These are phyloP conservation scores for Neofusicoccum ribis DNA, from an alignment of 2,329 filamentous ascomycete species.

Conservation along the genomic window DNA sequence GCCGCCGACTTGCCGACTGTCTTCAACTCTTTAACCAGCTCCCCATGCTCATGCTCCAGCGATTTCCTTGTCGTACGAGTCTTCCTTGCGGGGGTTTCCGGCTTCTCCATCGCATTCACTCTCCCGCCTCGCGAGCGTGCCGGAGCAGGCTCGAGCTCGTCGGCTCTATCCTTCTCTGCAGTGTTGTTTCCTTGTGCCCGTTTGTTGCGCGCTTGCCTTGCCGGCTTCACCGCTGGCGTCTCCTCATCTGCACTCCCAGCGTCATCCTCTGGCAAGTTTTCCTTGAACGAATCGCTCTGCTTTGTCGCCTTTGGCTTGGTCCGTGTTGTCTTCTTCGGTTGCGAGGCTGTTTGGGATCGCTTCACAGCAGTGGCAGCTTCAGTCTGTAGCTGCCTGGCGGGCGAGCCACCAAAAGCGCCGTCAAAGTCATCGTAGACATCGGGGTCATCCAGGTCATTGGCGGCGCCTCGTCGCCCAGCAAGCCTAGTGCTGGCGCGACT, in stretches of 20 bases:
- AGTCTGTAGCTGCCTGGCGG: conserved; percentile 21
- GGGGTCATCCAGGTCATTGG: conserved; percentile 24
- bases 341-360: neutral
- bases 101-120: neutral
- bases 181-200: neutral
- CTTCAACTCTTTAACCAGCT: conserved; percentile 1
- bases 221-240: neutral
- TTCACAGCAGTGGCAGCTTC: conserved; percentile 21
- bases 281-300: conserved; percentile 20
- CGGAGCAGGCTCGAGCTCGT: conserved; percentile 13
- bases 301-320: conserved; percentile 3
- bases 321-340: neutral
- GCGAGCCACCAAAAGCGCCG: conserved; percentile 33
- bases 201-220: neutral
- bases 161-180: conserved; percentile 2
- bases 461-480: neutral
- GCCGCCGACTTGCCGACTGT: conserved; percentile 16
- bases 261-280: conserved; percentile 1
- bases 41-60: neutral
- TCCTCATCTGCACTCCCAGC: neutral
- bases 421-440: conserved; percentile 48
- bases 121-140: neutral
- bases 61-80: neutral
- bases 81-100: neutral
- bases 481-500: neutral